Base-by-base conservation (phyloP, 2,329 filamentous ascomycete species). In the Penicillium sp. region DNA sequence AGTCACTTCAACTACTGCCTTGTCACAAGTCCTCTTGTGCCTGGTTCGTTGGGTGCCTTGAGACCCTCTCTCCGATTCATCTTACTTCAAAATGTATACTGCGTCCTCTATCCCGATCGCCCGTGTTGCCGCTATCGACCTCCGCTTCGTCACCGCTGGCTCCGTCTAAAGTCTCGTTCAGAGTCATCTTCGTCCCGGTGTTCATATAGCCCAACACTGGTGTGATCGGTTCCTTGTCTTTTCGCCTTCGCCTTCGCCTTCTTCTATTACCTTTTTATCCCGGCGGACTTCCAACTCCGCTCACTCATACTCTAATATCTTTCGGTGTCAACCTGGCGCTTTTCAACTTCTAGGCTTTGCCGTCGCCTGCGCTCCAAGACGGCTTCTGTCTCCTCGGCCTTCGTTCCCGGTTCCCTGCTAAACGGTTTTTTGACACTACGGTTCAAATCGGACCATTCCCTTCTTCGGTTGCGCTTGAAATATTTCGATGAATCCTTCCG, bases 61-160 rank as follows among this genome's bases (percentile, higher is more conserved):
- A 55, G 58, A 58, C 58, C 11, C 62, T 61, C 39, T 33, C 36
- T 33, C 56, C 53, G 48, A 50, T 41, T 51, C 54, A 38, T 48
- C 30, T 27, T 14, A 13, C 57, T 59, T 62, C 70, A 73, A 72
- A 65, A 73, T 73, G 70, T 73, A 72, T 72, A 64, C 65, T 70
- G 66, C 50, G 53, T 61, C 63, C 56, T 54, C 57, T 57, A 63
- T 63, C 64, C 70, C 69, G 69, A 69, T 73, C 69, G 61, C 65
- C 68, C 56, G 61, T 65, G 63, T 67, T 69, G 65, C 63, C 50
- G 55, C 63, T 62, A 63, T 65, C 66, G 66, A 69, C 65, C 57
- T 67, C 60, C 56, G 56, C 60, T 59, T 60, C 55, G 55, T 58
- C 64, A 54, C 57, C 55, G 61, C 54, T 59, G 56, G 53, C 44